Evolutionary conservation across 108 stramenopile species (phyloP), one percentile per base, ranked within the genome.

Genomic region (Cylindrotheca closterium): DNA sequence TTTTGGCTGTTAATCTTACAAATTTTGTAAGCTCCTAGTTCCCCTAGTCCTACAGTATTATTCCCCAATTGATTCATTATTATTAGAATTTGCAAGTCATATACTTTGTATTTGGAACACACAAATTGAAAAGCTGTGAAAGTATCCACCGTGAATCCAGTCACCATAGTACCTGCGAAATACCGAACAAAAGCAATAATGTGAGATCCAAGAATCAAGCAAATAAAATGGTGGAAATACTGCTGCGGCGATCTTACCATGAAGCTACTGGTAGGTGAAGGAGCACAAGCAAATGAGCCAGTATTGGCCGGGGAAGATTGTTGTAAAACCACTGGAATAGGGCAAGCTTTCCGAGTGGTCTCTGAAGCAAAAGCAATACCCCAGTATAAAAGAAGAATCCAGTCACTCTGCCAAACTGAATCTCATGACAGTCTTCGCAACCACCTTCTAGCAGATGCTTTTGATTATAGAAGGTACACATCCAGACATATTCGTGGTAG

Each of bases 401-500:
- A 12, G 78, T 60, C 5, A 74, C 60, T 33, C 73, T 61, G 12
- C 68, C 68, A 59, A 79, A 33, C 10, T 63, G 21, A 3, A 74
- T 66, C 27, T 55, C 47, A 34, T 60, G 64, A 53, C 69, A 74
- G 32, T 12, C 29, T 19, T 63, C 60, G 2, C 53, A 34, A 28
- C 21, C 42, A 30, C 57, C 65, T 29, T 67, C 48, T 30, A 56
- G 7, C 10, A 42, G 22, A 49, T 62, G 27, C 15, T 25, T 7
- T 29, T 57, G 45, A 46, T 79, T 31, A 55, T 60, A 63, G 50
- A 78, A 84, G 0, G 78, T 45, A 21, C 64, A 37, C 17, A 50
- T 23, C 60, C 73, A 77, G 22, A 63, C 63, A 48, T 78, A 80
- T 31, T 84, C 83, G 45, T 84, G 83, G 29, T 80, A 60, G 32